phyloP scores from a whole-genome alignment of 2,329 filamentous ascomycete species.

The Camptophora hylomeconis region DNA sequence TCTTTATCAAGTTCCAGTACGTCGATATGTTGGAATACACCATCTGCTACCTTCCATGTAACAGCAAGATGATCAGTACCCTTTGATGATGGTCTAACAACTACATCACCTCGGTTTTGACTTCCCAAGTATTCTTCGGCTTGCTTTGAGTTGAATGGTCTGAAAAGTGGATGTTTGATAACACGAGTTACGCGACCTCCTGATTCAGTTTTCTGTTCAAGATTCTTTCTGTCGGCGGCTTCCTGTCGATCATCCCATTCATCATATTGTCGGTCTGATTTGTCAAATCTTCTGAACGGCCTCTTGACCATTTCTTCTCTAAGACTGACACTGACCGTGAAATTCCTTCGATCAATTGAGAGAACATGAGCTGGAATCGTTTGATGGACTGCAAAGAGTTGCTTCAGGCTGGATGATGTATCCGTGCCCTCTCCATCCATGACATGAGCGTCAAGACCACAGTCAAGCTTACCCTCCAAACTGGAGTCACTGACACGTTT shows the following conservation, averaged over 20 bases:
- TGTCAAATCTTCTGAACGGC: conserved; percentile 56
- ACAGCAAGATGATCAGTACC: conserved; percentile 90
- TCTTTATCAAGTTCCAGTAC: conserved; percentile 95
- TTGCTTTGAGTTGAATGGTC: conserved; percentile 79
- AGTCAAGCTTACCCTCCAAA: conserved; percentile 85
- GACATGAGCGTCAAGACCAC: conserved; percentile 80
- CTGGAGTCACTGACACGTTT: conserved; percentile 84
- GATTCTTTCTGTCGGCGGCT: conserved; percentile 58
- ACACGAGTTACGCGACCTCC: conserved; percentile 82
- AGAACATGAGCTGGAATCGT: conserved; percentile 79
- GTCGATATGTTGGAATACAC: conserved; percentile 95
- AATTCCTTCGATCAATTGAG: conserved; percentile 74
- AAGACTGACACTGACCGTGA: conserved; percentile 71
- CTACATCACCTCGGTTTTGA: conserved; percentile 74
- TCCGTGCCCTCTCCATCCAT: conserved; percentile 65
- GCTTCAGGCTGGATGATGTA: conserved; percentile 54
- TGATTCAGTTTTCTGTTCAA: conserved; percentile 73
- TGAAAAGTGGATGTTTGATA: conserved; percentile 95
- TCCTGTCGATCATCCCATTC: conserved; percentile 85
- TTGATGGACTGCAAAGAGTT: conserved; percentile 66
- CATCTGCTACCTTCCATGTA: conserved; percentile 95
- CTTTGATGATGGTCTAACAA: conserved; percentile 90
- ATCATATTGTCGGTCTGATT: conserved; percentile 45
- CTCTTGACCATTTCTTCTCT: conserved; percentile 67
- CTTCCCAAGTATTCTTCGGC: conserved; percentile 87